phyloP scores from a whole-genome alignment of 2,329 filamentous ascomycete species.

The Ophiognomonia clavigignenti-juglandacearum region DNA sequence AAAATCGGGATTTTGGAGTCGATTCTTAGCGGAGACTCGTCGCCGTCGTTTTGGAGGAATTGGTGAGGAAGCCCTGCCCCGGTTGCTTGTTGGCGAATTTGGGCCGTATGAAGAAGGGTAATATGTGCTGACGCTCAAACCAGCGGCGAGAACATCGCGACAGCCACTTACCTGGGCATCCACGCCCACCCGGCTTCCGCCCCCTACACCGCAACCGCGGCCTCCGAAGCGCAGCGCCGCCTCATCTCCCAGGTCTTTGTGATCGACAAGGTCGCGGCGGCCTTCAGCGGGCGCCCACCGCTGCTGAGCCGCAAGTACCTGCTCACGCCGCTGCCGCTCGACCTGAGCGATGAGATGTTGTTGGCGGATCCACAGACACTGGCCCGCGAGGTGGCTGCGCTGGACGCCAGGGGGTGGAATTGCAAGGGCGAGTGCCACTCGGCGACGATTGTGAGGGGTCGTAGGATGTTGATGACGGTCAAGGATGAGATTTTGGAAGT shows the following conservation, averaged over 20 bases:
- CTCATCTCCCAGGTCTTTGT: slow-evolving; percentile 33
- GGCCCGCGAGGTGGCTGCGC: slow-evolving; percentile 27
- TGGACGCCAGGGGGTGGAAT: slow-evolving; percentile 51
- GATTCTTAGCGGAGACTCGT: slow-evolving; percentile 34
- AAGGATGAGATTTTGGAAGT: slow-evolving; percentile 57
- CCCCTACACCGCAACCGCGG: slow-evolving; percentile 27
- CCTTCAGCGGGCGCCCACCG: slow-evolving; percentile 52
- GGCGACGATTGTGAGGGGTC: slow-evolving; percentile 40
- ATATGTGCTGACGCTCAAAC: slow-evolving; percentile 7
- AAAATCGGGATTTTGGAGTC: slow-evolving; percentile 32
- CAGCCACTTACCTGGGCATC: slow-evolving; percentile 32
- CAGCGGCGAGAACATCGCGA: slow-evolving; percentile 31
- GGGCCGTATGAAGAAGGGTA: not conserved
- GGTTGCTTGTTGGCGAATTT: no score
- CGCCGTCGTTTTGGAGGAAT: slow-evolving; percentile 29
- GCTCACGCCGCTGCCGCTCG: slow-evolving; percentile 48
- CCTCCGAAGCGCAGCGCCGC: slow-evolving; percentile 30
- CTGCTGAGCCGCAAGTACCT: slow-evolving; percentile 47
- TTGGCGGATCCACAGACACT: slow-evolving; percentile 38
- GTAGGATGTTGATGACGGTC: slow-evolving; percentile 42
- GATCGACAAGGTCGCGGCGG: slow-evolving; percentile 45
- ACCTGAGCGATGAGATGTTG: slow-evolving; percentile 45
- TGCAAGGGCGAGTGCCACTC: slow-evolving; percentile 36
- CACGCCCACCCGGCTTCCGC: slow-evolving; percentile 23
- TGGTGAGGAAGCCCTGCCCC: not conserved